These are phyloP conservation scores for Angomonas ambiguus DNA, from an alignment of 208 protist genomes.

Conservation along the genomic window DNA sequence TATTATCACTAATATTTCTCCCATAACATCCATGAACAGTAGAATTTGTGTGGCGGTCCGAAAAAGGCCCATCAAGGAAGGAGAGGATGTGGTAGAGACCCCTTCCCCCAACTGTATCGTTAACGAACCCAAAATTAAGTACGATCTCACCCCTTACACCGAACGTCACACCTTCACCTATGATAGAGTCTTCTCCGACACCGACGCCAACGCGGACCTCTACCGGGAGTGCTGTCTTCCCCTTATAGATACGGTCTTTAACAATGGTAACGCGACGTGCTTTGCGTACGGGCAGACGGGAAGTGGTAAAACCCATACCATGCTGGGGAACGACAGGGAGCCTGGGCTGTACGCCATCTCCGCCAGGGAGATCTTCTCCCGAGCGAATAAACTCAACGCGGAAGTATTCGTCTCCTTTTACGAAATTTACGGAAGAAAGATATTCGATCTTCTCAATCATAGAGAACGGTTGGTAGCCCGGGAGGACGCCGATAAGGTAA, in stretches of 20 bases:
- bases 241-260: conserved; percentile 95
- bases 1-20: background rate
- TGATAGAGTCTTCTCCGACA: conserved; percentile 94
- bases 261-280: conserved; percentile 93
- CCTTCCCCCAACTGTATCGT: conserved; percentile 69
- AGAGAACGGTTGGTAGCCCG: conserved; percentile 89
- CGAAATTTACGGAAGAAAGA: conserved; percentile 96
- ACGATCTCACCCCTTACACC: conserved; percentile 95
- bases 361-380: conserved; percentile 91
- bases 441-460: conserved; percentile 96
- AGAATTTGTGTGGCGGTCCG: conserved; percentile 90
- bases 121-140: conserved; percentile 92
- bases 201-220: conserved; percentile 85
- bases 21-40: conserved; percentile 25
- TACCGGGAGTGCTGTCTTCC: conserved; percentile 92
- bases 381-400: conserved; percentile 46
- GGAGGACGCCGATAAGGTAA: conserved; percentile 93
- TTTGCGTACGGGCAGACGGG: conserved; percentile 98
- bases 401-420: conserved; percentile 91
- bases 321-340: conserved; percentile 85
- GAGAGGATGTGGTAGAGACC: conserved; percentile 68
- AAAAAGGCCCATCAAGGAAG: conserved; percentile 75
- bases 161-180: conserved; percentile 96
- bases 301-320: conserved; percentile 92
- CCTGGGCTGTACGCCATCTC: conserved; percentile 94